phyloP scores from a whole-genome alignment of 2,329 filamentous ascomycete species.

The Beauveria sp. region DNA sequence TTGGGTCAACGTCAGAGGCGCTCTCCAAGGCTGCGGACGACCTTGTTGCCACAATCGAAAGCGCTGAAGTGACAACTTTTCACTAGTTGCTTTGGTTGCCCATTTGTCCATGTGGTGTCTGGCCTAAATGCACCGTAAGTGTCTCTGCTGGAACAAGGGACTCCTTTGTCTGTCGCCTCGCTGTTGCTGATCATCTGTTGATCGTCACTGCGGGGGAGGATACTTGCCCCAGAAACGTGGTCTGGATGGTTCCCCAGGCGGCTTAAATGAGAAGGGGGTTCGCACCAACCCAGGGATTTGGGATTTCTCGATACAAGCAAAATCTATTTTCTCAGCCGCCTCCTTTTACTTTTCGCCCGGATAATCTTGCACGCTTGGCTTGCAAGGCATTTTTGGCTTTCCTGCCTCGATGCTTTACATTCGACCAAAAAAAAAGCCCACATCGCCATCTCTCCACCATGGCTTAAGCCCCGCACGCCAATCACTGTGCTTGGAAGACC shows the following conservation, averaged over 20 bases:
- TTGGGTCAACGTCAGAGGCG: slow-evolving; percentile 2
- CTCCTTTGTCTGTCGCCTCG: neutral
- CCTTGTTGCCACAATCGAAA: neutral
- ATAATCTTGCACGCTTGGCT: no score
- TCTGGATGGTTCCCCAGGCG: neutral
- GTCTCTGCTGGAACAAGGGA: neutral
- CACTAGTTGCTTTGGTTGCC: no score
- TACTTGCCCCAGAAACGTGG: slow-evolving; percentile 3
- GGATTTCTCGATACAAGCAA: neutral
- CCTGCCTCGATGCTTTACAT: neutral
- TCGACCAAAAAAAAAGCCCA: neutral
- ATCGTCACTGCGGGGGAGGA: slow-evolving; percentile 8
- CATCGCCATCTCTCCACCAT: slow-evolving; percentile 3
- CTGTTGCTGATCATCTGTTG: neutral
- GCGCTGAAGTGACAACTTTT: no score
- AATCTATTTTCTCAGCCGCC: neutral
- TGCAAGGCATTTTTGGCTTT: neutral
- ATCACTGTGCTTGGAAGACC: neutral
- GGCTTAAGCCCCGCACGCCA: neutral
- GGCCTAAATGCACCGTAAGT: neutral
- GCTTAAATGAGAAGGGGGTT: neutral
- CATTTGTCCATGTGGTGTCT: neutral
- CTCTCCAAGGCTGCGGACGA: neutral
- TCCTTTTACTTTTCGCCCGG: neutral
- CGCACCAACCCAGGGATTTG: neutral